phyloP scores from a whole-genome alignment of 2,329 filamentous ascomycete genomes.

The Tolypocladium ophioglossoides region DNA sequence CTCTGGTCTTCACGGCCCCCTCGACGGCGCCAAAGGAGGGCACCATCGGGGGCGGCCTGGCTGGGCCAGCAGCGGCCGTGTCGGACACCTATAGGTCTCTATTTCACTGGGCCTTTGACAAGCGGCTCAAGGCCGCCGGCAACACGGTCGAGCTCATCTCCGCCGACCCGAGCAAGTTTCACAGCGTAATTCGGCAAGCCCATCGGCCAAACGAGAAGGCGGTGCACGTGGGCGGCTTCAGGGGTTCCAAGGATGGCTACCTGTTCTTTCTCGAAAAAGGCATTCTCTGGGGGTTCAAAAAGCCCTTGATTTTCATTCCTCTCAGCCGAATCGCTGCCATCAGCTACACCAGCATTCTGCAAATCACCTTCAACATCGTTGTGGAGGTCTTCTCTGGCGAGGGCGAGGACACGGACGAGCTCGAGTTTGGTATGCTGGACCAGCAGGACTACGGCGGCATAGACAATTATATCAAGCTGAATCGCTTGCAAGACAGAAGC shows the following conservation, averaged over 20 bases:
- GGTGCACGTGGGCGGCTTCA: conserved; percentile 55
- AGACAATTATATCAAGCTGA: conserved; percentile 50
- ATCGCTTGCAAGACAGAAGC: conserved; percentile 54
- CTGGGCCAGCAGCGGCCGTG: conserved; percentile 38
- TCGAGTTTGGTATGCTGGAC: conserved; percentile 60
- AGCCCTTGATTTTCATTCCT: conserved; percentile 54
- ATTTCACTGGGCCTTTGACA: conserved; percentile 49
- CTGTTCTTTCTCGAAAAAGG: conserved; percentile 57
- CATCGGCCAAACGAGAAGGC: conserved; percentile 52
- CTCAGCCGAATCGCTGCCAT: conserved; percentile 49
- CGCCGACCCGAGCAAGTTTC: conserved; percentile 45
- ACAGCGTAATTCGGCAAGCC: conserved; percentile 43
- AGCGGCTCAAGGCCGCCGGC: conserved; percentile 37
- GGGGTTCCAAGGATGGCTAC: conserved; percentile 58
- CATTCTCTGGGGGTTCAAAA: conserved; percentile 62
- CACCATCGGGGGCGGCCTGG: conserved; percentile 39
- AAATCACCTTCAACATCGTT: conserved; percentile 58
- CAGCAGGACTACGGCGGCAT: conserved; percentile 57
- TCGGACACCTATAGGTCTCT: conserved; percentile 49
- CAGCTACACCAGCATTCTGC: conserved; percentile 58
- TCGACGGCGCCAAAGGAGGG: conserved; percentile 50
- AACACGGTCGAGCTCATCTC: conserved; percentile 38
- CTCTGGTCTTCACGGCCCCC: conserved; percentile 54
- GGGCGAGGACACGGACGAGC: conserved; percentile 42
- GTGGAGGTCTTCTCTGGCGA: conserved; percentile 45